phyloP scores from a whole-genome alignment of 202 grass and related monocot species.

The Musa balbisiana region DNA sequence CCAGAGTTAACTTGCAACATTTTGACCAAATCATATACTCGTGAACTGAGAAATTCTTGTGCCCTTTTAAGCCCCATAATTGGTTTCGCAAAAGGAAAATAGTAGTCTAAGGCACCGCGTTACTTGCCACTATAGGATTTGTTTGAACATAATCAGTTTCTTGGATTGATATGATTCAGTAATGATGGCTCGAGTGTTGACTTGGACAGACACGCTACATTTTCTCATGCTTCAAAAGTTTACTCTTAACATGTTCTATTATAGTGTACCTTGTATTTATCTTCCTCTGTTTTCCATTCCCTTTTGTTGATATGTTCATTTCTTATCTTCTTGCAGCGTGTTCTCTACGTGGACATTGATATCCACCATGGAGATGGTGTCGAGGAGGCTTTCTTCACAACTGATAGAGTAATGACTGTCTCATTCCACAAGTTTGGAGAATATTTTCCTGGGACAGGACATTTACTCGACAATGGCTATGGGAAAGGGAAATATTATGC shows the following conservation, averaged over 20 bases:
- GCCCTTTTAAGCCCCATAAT: too few species aligned
- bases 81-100: too few species aligned
- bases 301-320: background rate
- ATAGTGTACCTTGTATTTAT: background rate
- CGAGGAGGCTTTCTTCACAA: constrained; percentile 14
- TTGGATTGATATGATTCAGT: background rate
- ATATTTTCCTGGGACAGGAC: constrained; percentile 18
- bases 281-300: background rate
- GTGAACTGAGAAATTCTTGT: too few species aligned
- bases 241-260: background rate
- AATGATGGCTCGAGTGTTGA: too few species aligned
- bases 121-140: too few species aligned
- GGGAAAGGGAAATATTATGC: constrained; percentile 4
- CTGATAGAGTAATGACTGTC: constrained; percentile 21
- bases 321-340: background rate
- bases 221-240: background rate
- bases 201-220: background rate
- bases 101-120: too few species aligned
- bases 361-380: constrained; percentile 23
- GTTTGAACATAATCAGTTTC: background rate
- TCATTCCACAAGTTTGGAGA: constrained; percentile 19
- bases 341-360: constrained; percentile 19
- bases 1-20: too few species aligned
- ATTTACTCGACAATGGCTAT: constrained; percentile 7
- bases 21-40: too few species aligned